Evolutionary conservation across 139 green algal genomes (phyloP).

Genomic region (Micromonas pusilla): DNA sequence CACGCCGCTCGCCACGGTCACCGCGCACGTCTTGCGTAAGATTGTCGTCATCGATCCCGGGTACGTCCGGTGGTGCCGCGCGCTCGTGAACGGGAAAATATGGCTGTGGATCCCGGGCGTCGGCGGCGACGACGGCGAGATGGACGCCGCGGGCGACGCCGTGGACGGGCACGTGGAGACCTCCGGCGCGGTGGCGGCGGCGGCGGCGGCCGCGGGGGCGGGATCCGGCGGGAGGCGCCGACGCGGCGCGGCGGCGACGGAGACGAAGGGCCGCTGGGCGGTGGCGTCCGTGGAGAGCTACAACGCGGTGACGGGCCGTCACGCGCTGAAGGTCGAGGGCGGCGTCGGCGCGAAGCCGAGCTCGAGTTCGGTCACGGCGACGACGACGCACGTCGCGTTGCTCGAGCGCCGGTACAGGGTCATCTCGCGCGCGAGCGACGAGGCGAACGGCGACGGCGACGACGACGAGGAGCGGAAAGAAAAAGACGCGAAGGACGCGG

Average conservation of each 20-base stretch:
- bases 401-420: background rate
- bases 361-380: too few relatives aligned
- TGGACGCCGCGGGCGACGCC: background rate
- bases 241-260: too few relatives aligned
- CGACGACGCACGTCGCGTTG: background rate
- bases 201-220: too few relatives aligned
- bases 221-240: background rate
- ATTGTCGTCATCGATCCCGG: background rate
- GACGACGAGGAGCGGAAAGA: background rate
- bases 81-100: background rate
- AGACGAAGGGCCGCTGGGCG: background rate
- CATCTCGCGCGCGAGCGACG: background rate
- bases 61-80: background rate
- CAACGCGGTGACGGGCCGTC: background rate
- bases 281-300: background rate
- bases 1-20: background rate
- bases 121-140: background rate
- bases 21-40: background rate
- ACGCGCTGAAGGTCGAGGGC: background rate
- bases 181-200: too few relatives aligned
- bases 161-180: background rate
- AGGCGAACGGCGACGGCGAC: background rate
- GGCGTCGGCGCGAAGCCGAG: background rate
- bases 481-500: background rate
- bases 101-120: background rate